Conservation (phyloP, 257 asterid species). For the Solanum lignicaule region DNA sequence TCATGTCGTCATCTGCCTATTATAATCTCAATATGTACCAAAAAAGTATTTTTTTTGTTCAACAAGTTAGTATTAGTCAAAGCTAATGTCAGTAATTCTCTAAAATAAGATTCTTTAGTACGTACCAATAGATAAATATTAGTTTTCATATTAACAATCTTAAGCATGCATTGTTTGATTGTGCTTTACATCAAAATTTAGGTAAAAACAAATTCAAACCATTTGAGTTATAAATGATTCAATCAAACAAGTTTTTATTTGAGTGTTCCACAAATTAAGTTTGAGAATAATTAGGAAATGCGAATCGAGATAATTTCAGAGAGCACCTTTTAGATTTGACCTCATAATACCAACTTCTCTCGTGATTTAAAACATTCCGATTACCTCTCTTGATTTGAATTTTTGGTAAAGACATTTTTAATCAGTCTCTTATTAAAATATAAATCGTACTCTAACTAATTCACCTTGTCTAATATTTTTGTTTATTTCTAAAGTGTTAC, state of each 20-base stretch:
- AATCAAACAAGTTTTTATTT: no score
- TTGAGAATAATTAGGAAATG: neutral
- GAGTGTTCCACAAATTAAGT: neutral
- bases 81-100: neutral
- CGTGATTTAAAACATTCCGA: neutral
- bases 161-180: neutral
- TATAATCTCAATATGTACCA: neutral
- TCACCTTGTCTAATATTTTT: neutral
- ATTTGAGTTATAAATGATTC: neutral
- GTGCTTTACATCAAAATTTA: neutral
- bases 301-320: neutral
- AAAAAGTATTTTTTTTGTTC: neutral
- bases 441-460: no score
- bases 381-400: neutral
- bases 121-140: neutral
- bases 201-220: neutral
- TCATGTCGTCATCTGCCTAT: neutral
- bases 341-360: neutral
- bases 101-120: neutral
- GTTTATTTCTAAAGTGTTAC: neutral
- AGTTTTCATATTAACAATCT: neutral
- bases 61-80: neutral
- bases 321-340: no score
- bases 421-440: neutral
- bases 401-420: neutral